Conservation (phyloP, 2,329 filamentous ascomycete species). For the Phoma sp. region DNA sequence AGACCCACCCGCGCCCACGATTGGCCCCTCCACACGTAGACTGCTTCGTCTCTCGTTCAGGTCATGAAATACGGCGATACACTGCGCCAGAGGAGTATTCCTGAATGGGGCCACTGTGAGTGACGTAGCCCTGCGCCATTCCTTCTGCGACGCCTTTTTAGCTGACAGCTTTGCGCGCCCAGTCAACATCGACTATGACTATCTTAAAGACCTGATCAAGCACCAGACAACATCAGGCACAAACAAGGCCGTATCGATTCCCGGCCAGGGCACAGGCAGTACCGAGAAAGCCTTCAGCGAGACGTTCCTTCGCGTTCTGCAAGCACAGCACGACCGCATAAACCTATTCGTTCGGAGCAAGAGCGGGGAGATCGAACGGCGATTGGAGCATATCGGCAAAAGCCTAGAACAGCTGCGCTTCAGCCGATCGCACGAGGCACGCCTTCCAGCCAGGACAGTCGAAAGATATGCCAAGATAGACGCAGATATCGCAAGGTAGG, state of each 20-base stretch:
- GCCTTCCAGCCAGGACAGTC: constrained; percentile 52
- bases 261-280: constrained; percentile 63
- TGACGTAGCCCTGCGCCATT: constrained; percentile 10
- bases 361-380: constrained; percentile 74
- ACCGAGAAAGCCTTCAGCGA: constrained; percentile 71
- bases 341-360: constrained; percentile 81
- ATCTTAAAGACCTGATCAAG: constrained; percentile 84
- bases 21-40: constrained; percentile 10
- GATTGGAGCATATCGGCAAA: constrained; percentile 58
- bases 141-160: not conserved
- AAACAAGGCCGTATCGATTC: constrained; percentile 74
- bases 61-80: constrained; percentile 79
- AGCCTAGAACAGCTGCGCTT: constrained; percentile 44
- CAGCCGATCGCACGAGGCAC: constrained; percentile 26
- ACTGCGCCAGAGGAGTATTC: constrained; percentile 76
- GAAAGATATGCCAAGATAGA: constrained; percentile 59
- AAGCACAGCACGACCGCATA: constrained; percentile 76
- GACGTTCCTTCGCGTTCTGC: constrained; percentile 73
- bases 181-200: constrained; percentile 91
- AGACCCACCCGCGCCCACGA: constrained; percentile 7
- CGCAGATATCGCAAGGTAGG: constrained; percentile 55
- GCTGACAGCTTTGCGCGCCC: constrained; percentile 25
- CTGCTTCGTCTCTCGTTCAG: constrained; percentile 15
- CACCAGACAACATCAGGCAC: constrained; percentile 74
- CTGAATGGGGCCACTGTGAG: constrained; percentile 79